Conservation (phyloP, 1,284 basidiomycete species). For the Fomitopsis pinicola region DNA sequence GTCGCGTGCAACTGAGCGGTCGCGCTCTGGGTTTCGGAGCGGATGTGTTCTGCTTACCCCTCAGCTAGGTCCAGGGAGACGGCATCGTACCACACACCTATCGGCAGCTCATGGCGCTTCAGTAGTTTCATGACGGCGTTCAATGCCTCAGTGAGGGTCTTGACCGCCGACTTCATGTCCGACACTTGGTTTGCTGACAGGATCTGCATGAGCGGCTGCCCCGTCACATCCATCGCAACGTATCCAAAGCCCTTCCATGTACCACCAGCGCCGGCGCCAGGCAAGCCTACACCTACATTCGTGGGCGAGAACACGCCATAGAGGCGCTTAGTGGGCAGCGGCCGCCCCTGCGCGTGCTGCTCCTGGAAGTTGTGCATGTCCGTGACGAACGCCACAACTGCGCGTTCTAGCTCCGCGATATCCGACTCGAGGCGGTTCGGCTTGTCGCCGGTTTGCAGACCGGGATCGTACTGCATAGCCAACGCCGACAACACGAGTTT, state of each 20-base stretch:
- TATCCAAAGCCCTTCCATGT: constrained; percentile 81
- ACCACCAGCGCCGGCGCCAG: constrained; percentile 65
- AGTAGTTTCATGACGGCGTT: constrained; percentile 13
- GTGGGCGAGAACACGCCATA: constrained; percentile 59
- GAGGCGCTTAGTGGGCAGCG: constrained; percentile 47
- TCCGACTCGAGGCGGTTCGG: constrained; percentile 70
- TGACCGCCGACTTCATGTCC: constrained; percentile 46
- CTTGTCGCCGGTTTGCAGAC: constrained; percentile 56
- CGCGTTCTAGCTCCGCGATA: constrained; percentile 73
- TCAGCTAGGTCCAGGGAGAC: constrained; percentile 3
- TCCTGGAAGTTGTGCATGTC: constrained; percentile 64
- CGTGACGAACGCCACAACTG: constrained; percentile 65
- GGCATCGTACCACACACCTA: constrained; percentile 4
- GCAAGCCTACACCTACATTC: constrained; percentile 67
- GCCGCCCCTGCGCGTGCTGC: constrained; percentile 27
- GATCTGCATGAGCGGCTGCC: constrained; percentile 42
- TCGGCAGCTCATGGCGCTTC: constrained; percentile 6
- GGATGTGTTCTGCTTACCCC: constrained; percentile 18
- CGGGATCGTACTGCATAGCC: constrained; percentile 73
- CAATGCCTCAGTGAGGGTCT: constrained; percentile 47
- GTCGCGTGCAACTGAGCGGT: constrained; percentile 52
- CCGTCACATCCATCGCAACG: constrained; percentile 48
- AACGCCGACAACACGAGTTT: constrained; percentile 73
- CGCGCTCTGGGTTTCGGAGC: constrained; percentile 37
- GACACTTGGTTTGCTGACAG: constrained; percentile 49